phyloP scores from a whole-genome alignment of 139 green algal genomes.

The Chlorella sorokiniana region DNA sequence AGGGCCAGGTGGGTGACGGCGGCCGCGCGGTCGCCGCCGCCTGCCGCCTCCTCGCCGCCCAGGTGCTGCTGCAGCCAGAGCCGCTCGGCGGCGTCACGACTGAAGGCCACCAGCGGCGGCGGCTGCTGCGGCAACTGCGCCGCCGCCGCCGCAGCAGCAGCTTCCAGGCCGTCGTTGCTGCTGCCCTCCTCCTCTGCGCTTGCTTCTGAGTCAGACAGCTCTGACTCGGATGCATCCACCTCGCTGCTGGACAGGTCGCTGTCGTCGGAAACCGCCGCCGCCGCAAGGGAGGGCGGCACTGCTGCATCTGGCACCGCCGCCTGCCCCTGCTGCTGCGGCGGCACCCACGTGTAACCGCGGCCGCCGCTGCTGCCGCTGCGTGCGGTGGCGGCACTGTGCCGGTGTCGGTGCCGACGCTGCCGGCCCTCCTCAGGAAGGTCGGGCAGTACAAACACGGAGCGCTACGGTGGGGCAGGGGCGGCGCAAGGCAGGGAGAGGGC shows the following conservation, averaged over 20 bases:
- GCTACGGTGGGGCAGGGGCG: not conserved
- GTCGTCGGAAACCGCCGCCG: too few species aligned
- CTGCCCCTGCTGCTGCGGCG: not conserved
- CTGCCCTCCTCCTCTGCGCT: not conserved
- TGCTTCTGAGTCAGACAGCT: too few species aligned
- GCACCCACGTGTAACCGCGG: too few species aligned
- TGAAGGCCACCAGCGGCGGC: constrained; percentile 24
- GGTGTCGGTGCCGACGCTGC: not conserved
- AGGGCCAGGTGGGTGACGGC: constrained; percentile 17
- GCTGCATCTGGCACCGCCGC: not conserved
- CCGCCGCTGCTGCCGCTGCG: not conserved
- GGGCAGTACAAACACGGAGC: not conserved
- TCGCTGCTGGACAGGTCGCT: too few species aligned
- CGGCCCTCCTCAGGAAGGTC: not conserved
- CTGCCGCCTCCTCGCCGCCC: not conserved
- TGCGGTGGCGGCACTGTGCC: not conserved
- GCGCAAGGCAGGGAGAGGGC: not conserved
- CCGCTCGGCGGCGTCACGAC: constrained; percentile 10
- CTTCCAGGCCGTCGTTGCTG: not conserved
- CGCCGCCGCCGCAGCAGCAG: too few species aligned
- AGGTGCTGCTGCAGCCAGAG: constrained; percentile 39
- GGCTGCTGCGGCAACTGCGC: not conserved
- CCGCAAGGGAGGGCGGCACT: too few species aligned
- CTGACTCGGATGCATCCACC: too few species aligned
- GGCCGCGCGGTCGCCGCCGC: not conserved